Percentiles rank a stretch among this genome's conserved stretches.
phyloP scores from a whole-genome alignment of 306 rosid genomes.

The Herpetospermum pedunculosum region DNA sequence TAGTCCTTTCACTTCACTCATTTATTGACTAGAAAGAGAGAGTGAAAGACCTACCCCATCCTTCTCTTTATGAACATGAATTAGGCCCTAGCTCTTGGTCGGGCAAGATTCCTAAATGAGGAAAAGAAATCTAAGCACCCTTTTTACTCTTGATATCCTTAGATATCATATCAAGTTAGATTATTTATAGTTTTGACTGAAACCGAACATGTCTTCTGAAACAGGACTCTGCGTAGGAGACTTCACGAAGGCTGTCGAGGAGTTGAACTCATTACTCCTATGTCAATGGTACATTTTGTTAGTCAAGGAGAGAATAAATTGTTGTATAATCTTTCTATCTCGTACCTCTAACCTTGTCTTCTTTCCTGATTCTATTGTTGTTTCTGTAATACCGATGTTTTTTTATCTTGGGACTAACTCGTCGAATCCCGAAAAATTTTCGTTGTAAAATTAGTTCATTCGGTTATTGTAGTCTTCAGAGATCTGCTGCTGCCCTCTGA shows the following conservation, averaged over 20 bases:
- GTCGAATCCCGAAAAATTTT: neutral
- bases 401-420: neutral
- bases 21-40: neutral
- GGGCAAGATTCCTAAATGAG: neutral
- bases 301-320: slow-evolving; percentile 4
- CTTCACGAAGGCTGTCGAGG: neutral
- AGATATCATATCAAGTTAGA: neutral
- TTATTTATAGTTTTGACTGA: slow-evolving; percentile 1
- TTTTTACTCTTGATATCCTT: neutral
- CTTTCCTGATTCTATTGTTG: neutral
- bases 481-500: neutral
- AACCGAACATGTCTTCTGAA: neutral
- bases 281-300: slow-evolving; percentile 10
- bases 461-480: neutral
- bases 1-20: neutral
- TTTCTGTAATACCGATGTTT: neutral
- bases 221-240: slow-evolving; percentile 6
- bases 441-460: neutral
- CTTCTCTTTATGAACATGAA: neutral
- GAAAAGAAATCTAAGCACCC: neutral
- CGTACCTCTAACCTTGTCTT: slow-evolving; percentile 8
- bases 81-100: neutral
- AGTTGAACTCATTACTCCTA: neutral
- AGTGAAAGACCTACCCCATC: neutral
- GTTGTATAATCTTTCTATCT: slow-evolving; percentile 7